Evolutionary conservation across 768 basidiomycete genomes (phyloP).

Genomic region (Lentinus tigrinus): DNA sequence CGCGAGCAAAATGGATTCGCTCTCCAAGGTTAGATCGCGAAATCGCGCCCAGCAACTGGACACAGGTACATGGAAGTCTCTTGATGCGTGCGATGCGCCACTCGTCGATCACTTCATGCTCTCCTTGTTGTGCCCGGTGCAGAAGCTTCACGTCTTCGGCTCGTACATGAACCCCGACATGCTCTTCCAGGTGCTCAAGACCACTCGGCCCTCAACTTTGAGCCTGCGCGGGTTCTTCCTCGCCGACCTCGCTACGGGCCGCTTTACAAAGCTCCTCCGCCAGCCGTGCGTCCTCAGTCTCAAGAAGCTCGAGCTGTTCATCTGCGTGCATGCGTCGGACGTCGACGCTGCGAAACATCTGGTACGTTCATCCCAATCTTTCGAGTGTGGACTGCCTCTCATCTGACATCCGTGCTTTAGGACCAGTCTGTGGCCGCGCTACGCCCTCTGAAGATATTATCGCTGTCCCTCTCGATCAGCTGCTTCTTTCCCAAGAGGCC

Average conservation of each 20-base stretch:
- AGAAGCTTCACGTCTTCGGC: neutral
- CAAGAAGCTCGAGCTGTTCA: too few relatives aligned
- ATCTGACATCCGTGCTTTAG: too few relatives aligned
- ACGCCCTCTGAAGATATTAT: too few relatives aligned
- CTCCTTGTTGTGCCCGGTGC: neutral
- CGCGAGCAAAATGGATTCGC: neutral
- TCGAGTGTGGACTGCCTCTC: too few relatives aligned
- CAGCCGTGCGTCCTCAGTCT: neutral
- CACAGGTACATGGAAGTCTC: neutral
- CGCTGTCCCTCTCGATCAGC: too few relatives aligned
- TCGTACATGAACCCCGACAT: neutral
- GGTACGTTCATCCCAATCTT: too few relatives aligned
- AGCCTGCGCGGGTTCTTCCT: neutral
- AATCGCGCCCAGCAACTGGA: neutral
- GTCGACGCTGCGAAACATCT: too few relatives aligned
- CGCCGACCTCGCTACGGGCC: neutral
- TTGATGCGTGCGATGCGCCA: neutral
- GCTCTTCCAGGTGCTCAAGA: neutral
- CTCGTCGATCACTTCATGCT: neutral
- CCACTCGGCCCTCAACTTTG: neutral
- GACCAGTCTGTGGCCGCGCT: too few relatives aligned
- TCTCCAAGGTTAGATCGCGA: neutral
- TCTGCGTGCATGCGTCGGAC: too few relatives aligned
- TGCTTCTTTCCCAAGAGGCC: too few relatives aligned
- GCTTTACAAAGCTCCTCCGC: neutral